Conservation (phyloP, 768 basidiomycete species). For the Pleurotus ostreatus region DNA sequence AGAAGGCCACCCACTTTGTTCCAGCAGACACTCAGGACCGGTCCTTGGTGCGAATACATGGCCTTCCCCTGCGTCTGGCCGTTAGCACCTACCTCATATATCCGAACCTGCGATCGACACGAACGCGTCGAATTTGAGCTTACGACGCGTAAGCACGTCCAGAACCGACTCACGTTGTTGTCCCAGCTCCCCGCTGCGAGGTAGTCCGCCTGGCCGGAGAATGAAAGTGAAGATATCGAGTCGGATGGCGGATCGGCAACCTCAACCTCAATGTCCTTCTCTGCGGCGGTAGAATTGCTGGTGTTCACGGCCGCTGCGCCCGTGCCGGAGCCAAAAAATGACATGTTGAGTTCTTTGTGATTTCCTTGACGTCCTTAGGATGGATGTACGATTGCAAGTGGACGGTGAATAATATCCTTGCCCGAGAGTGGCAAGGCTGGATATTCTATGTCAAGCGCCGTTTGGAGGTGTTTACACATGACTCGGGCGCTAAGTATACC, state of each 20-base stretch:
- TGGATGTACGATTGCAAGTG: too few relatives aligned
- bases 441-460: background rate
- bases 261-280: conserved; percentile 83
- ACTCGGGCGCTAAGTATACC: background rate
- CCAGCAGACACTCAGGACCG: conserved; percentile 88
- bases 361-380: too few relatives aligned
- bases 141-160: background rate
- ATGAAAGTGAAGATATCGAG: conserved; percentile 81
- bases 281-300: conserved; percentile 26
- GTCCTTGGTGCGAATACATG: conserved; percentile 86
- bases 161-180: conserved; percentile 64
- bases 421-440: too few relatives aligned
- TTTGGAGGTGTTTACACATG: background rate
- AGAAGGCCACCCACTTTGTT: conserved; percentile 57
- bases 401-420: too few relatives aligned
- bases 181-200: conserved; percentile 94
- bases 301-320: background rate
- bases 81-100: conserved; percentile 83
- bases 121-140: conserved; percentile 11
- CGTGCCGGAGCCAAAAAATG: background rate
- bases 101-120: conserved; percentile 62
- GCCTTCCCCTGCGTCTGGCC: conserved; percentile 88
- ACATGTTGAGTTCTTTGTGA: background rate
- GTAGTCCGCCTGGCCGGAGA: conserved; percentile 83
- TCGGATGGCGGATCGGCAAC: conserved; percentile 79